Evolutionary conservation across 345 rosid genomes (phyloP).

Genomic region (Syzygium aromaticum): DNA sequence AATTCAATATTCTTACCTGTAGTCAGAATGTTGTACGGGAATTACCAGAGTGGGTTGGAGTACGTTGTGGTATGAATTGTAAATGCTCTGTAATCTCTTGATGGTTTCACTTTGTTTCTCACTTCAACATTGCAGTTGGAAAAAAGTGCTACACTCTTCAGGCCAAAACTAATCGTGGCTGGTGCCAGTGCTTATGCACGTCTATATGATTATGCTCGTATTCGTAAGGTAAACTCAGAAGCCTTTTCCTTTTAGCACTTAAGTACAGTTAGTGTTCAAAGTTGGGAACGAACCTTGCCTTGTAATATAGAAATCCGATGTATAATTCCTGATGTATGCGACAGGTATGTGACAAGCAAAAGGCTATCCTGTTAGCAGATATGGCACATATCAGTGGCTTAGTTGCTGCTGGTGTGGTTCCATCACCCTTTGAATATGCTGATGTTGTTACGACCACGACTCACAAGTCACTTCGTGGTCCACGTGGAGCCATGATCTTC

Average conservation of each 20-base stretch:
- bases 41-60: not conserved
- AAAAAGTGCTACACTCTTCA: conserved; percentile 88
- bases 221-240: conserved; percentile 58
- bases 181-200: conserved; percentile 99
- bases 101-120: not conserved
- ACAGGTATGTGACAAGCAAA: conserved; percentile 97
- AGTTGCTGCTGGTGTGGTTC: conserved; percentile 94
- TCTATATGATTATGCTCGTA: conserved; percentile 81
- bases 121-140: conserved; percentile 51
- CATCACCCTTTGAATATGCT: conserved; percentile 98
- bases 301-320: not conserved
- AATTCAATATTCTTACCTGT: not conserved
- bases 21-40: not conserved
- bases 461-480: conserved; percentile 98
- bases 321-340: not conserved
- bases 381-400: conserved; percentile 99
- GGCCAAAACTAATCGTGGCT: conserved; percentile 94
- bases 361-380: conserved; percentile 86
- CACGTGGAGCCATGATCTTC: conserved; percentile 99
- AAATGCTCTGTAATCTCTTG: not conserved
- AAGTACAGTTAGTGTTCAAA: not conserved
- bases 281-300: not conserved
- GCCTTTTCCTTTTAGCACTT: not conserved
- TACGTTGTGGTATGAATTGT: not conserved
- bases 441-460: conserved; percentile 98